Conservation (phyloP, 306 rosid species). For the Castanea sativa region DNA sequence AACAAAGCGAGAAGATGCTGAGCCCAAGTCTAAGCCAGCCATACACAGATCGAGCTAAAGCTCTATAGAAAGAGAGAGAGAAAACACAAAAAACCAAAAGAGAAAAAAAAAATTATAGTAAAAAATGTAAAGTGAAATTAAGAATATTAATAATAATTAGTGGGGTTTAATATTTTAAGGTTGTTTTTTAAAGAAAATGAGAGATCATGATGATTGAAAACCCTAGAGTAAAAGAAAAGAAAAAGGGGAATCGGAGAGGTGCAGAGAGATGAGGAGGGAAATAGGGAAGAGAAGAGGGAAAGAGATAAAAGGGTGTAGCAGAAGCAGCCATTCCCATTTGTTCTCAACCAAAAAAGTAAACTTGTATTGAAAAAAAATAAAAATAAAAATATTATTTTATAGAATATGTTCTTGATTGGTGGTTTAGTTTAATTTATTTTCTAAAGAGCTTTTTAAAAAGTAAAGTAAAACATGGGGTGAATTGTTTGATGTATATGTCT, state of each 20-base stretch:
- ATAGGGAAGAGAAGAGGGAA: slow-evolving; percentile 12
- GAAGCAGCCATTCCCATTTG: slow-evolving; percentile 26
- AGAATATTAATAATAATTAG: neutral
- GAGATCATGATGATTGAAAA: slow-evolving; percentile 22
- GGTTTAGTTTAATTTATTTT: neutral
- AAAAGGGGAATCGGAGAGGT: slow-evolving; percentile 25
- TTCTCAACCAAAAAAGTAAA: slow-evolving; percentile 5
- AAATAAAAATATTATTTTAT: neutral
- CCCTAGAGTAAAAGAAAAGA: slow-evolving; percentile 40
- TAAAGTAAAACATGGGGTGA: neutral
- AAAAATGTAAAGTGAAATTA: slow-evolving; percentile 7
- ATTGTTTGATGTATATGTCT: neutral
- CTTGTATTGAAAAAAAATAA: neutral
- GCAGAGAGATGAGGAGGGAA: slow-evolving; percentile 23
- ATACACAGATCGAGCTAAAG: slow-evolving; percentile 48
- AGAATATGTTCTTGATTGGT: neutral
- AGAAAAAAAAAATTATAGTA: slow-evolving; percentile 31
- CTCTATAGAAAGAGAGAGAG: neutral
- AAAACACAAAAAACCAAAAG: slow-evolving; percentile 20
- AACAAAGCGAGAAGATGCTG: slow-evolving; percentile 89
- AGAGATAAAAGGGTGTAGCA: slow-evolving; percentile 1
- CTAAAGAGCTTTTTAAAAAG: neutral
- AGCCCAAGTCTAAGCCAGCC: slow-evolving; percentile 97
- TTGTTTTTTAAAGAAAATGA: slow-evolving; percentile 7
- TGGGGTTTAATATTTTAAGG: slow-evolving; percentile 19